phyloP scores from a whole-genome alignment of 768 basidiomycete species.

The Porphyrellus cyaneotinctus region DNA sequence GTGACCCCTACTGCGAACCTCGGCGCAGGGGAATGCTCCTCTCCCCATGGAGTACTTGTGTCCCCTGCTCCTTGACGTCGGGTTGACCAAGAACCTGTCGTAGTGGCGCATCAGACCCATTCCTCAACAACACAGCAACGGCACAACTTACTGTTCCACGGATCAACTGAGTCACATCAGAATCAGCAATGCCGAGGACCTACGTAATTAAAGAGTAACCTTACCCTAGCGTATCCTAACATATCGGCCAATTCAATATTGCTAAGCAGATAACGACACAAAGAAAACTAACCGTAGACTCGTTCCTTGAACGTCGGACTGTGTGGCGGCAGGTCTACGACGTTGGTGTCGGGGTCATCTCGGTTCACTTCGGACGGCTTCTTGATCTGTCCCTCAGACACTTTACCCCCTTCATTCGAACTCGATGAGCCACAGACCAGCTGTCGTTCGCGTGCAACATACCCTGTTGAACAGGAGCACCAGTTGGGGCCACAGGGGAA shows the following conservation, averaged over 20 bases:
- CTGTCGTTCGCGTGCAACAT: slow-evolving; percentile 1
- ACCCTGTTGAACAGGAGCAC: slow-evolving; percentile 40
- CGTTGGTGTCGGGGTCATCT: slow-evolving; percentile 25
- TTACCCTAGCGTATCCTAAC: slow-evolving; percentile 31
- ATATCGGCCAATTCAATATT: neutral
- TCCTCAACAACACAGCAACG: slow-evolving; percentile 2
- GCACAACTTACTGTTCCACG: slow-evolving; percentile 27
- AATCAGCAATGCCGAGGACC: slow-evolving; percentile 1
- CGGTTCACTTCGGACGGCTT: slow-evolving; percentile 23
- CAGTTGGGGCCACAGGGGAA: slow-evolving; percentile 22
- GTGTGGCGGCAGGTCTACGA: slow-evolving; percentile 23
- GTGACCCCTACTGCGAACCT: slow-evolving; percentile 17
- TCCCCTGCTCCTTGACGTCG: slow-evolving; percentile 49
- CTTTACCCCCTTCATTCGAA: slow-evolving; percentile 35
- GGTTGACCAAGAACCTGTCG: slow-evolving; percentile 31
- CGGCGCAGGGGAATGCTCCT: slow-evolving; percentile 32
- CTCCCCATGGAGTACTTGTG: slow-evolving; percentile 50
- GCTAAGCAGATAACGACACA: neutral
- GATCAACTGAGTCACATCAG: slow-evolving; percentile 15
- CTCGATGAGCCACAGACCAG: neutral
- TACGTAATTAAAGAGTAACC: neutral
- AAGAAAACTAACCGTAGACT: slow-evolving; percentile 44
- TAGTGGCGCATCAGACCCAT: neutral
- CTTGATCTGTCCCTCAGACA: slow-evolving; percentile 29
- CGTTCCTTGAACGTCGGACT: slow-evolving; percentile 54